Conservation (phyloP, 23 red algal genomes). For the Cyanidiococcus yangmingshanensis region DNA sequence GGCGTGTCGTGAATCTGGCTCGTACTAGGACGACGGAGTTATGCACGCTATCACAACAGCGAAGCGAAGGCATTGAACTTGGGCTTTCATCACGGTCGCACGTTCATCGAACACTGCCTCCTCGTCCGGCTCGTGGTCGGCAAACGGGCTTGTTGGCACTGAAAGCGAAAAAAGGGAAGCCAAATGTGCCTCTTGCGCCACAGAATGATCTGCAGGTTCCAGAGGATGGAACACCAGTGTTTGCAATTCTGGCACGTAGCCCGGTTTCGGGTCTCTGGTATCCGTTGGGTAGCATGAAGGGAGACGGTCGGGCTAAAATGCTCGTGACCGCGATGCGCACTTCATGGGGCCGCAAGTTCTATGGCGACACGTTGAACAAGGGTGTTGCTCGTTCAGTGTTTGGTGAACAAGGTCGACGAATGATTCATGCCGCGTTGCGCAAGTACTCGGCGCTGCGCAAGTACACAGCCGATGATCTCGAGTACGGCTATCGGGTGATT, state of each 20-base stretch:
- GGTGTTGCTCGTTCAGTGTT: conserved; percentile 84
- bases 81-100: too few species aligned
- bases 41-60: too few species aligned
- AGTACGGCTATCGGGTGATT: conserved; percentile 69
- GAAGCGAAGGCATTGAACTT: too few species aligned
- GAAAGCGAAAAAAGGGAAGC: conserved; percentile 1
- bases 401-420: conserved; percentile 45
- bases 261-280: conserved; percentile 66
- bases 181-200: conserved; percentile 13
- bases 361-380: conserved; percentile 74
- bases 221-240: conserved; percentile 90
- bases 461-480: conserved; percentile 28
- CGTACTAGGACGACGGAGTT: too few species aligned
- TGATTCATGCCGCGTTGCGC: conserved; percentile 48
- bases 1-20: too few species aligned
- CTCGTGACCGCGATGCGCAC: conserved; percentile 75
- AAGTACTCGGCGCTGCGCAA: conserved; percentile 80
- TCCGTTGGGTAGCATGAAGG: conserved; percentile 61
- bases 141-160: too few species aligned
- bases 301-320: conserved; percentile 70
- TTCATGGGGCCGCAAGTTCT: conserved; percentile 46
- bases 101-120: too few species aligned
- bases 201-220: conserved; percentile 36
- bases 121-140: too few species aligned
- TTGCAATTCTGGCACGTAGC: conserved; percentile 59